Percentiles rank a stretch among this genome's conserved stretches.
These are phyloP conservation scores for Dactylellina cionopaga DNA, from an alignment of 2,329 filamentous ascomycete species.

Conservation along the genomic window DNA sequence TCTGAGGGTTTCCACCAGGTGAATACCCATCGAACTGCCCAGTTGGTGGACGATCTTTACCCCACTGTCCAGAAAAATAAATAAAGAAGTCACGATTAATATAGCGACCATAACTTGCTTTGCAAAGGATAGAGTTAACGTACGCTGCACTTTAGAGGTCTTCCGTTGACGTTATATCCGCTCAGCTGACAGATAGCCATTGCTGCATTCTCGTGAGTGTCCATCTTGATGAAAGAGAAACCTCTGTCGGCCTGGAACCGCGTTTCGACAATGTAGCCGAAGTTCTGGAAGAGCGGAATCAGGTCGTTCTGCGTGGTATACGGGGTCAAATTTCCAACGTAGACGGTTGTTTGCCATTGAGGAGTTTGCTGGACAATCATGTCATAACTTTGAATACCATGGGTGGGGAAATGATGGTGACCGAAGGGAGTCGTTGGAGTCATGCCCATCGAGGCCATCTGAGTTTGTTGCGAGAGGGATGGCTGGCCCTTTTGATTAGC, in stretches of 20 bases:
- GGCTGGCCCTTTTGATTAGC: conserved; percentile 99
- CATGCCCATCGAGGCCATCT: conserved; percentile 97
- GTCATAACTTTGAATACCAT: conserved; percentile 96
- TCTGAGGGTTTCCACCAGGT: conserved; percentile 76
- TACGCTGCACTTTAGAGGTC: conserved; percentile 98
- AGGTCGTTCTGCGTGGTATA: conserved; percentile 97
- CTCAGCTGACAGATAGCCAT: conserved; percentile 99
- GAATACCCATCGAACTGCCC: conserved; percentile 84
- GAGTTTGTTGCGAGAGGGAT: conserved; percentile 96
- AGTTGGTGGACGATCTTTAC: conserved; percentile 95
- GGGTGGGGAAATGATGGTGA: conserved; percentile 96
- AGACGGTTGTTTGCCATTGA: conserved; percentile 97
- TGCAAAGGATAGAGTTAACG: too few species aligned
- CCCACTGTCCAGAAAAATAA: conserved; percentile 91
- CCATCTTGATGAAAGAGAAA: conserved; percentile 99
- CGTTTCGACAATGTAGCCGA: conserved; percentile 95
- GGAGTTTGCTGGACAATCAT: conserved; percentile 96
- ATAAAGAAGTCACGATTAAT: too few species aligned
- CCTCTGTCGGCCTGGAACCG: conserved; percentile 97
- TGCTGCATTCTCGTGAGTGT: conserved; percentile 95
- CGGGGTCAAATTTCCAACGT: conserved; percentile 95
- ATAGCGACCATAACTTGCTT: too few species aligned
- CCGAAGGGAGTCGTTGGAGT: conserved; percentile 95
- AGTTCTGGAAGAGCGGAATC: conserved; percentile 98
- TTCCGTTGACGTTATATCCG: conserved; percentile 96